Evolutionary conservation across 2,329 filamentous ascomycete species (phyloP).

Genomic region (Trichoderma gracile): DNA sequence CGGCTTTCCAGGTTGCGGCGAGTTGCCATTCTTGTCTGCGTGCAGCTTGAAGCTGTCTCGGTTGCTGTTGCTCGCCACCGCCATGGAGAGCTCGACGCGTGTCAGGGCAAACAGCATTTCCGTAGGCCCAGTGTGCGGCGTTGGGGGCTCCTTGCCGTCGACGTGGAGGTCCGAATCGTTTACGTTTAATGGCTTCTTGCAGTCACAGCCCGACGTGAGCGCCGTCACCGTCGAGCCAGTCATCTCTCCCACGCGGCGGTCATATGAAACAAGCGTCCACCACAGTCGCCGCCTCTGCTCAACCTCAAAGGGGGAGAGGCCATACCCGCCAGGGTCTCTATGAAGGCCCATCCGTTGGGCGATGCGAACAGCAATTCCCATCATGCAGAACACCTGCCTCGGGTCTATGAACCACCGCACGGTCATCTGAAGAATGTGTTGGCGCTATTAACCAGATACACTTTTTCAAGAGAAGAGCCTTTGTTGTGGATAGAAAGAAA

Average conservation of each 20-base stretch:
- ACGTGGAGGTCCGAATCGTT: slow-evolving; percentile 62
- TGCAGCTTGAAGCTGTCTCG: slow-evolving; percentile 40
- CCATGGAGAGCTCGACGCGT: slow-evolving; percentile 58
- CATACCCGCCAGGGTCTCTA: slow-evolving; percentile 58
- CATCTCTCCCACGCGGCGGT: slow-evolving; percentile 68
- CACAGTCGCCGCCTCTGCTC: slow-evolving; percentile 72
- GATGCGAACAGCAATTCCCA: slow-evolving; percentile 66
- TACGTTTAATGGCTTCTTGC: slow-evolving; percentile 60
- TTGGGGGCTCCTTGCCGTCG: slow-evolving; percentile 56
- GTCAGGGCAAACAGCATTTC: slow-evolving; percentile 63
- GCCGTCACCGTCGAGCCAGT: slow-evolving; percentile 59
- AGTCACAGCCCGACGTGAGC: slow-evolving; percentile 55
- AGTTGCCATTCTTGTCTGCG: slow-evolving; percentile 33
- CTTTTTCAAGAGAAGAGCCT: neutral
- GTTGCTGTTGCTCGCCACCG: slow-evolving; percentile 50
- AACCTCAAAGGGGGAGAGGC: slow-evolving; percentile 59
- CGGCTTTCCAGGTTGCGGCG: slow-evolving; percentile 31
- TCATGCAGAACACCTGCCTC: slow-evolving; percentile 48
- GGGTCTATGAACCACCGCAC: slow-evolving; percentile 62
- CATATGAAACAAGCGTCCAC: slow-evolving; percentile 71
- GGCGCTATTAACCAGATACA: neutral
- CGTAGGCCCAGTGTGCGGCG: slow-evolving; percentile 52
- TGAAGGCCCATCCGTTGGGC: slow-evolving; percentile 70
- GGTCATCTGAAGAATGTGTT: slow-evolving; percentile 36
- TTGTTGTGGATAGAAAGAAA: neutral